Base-by-base conservation (phyloP, 352 stramenopile species). In the Globisporangium paddicum region DNA sequence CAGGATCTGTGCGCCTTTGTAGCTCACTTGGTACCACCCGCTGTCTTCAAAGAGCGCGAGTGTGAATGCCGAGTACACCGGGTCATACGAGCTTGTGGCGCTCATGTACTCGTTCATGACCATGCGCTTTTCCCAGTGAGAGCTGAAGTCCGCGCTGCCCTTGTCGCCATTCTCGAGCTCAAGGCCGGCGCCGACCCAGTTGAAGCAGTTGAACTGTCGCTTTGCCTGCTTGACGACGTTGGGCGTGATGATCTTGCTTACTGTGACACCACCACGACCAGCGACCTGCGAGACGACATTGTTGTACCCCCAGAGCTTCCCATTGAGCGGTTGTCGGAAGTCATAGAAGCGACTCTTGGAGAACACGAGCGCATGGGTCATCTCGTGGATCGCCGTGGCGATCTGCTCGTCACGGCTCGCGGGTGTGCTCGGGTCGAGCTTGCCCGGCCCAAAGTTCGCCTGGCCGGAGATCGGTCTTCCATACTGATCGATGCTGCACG, bases 61-160 rank as follows among this genome's bases (percentile, higher is more conserved):
- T 16, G 84, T 92, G 23, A 93, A 66, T 7, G 75, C 68, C 28
- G 79, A 90, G 42, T 87, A 90, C 0, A 93, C 82, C 1, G 77
- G 75, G 48, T 90, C 86, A 53, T 89, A 86, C 44, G 79, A 73
- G 34, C 74, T 87, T 23, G 80, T 90, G 13, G 82, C 81, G 32
- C 77, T 92, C 84, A 93, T 93, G 58, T 89, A 91, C 63, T 93
- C 84, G 38, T 93, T 90, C 73, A 86, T 84, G 3, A 89, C 64
- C 16, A 90, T 47, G 19, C 84, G 82, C 35, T 94, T 92, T n/a
- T 94, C 84, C 82, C 82, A 92, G 60, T 94, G 84, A 3, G 78
- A 89, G 10, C 76, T 88, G 47, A 82, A 88, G 16, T 72, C 74
- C 0, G 73, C 62, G 47, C 76, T 85, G 6, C 84, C 82, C 1